Percentiles rank a stretch among this genome's conserved stretches.
Conservation (phyloP, 2,329 filamentous ascomycete genomes). For the Penicillium sp. region DNA sequence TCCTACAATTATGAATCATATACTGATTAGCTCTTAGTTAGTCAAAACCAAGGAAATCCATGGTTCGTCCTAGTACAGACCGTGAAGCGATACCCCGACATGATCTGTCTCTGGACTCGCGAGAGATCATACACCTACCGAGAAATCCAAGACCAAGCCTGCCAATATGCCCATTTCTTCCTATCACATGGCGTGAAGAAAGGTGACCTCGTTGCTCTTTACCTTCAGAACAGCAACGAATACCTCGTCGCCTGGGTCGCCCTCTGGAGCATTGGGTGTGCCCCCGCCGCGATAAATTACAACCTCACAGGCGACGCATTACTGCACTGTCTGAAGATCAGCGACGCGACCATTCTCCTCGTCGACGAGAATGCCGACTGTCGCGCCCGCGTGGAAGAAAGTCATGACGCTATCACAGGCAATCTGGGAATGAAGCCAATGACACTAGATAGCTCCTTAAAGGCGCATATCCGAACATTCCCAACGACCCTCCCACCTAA, state of each 20-base stretch:
- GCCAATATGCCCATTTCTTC: constrained; percentile 63
- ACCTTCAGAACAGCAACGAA: constrained; percentile 65
- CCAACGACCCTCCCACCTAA: constrained; percentile 55
- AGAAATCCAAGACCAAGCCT: constrained; percentile 54
- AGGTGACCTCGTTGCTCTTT: constrained; percentile 62
- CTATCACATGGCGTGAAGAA: constrained; percentile 57
- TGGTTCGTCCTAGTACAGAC: constrained; percentile 65
- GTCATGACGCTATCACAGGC: constrained; percentile 46
- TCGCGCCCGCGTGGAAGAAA: constrained; percentile 55
- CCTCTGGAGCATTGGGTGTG: constrained; percentile 63
- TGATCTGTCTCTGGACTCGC: constrained; percentile 66
- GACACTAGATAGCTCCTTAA: constrained; percentile 51
- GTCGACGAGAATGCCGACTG: constrained; percentile 58
- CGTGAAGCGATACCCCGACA: constrained; percentile 51
- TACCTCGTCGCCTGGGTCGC: constrained; percentile 66
- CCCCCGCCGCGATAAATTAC: constrained; percentile 69
- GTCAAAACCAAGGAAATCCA: constrained; percentile 54
- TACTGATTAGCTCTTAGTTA: constrained; percentile 34
- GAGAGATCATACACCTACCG: constrained; percentile 59
- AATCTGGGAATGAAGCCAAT: constrained; percentile 60
- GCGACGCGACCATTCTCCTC: constrained; percentile 55
- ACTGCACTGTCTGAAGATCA: constrained; percentile 62
- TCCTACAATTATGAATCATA: neutral
- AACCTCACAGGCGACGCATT: constrained; percentile 63
- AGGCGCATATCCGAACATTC: constrained; percentile 47